Evolutionary conservation across 1,284 basidiomycete genomes (phyloP), one percentile per base, ranked within the genome.

Genomic region (Sparassis latifolia): DNA sequence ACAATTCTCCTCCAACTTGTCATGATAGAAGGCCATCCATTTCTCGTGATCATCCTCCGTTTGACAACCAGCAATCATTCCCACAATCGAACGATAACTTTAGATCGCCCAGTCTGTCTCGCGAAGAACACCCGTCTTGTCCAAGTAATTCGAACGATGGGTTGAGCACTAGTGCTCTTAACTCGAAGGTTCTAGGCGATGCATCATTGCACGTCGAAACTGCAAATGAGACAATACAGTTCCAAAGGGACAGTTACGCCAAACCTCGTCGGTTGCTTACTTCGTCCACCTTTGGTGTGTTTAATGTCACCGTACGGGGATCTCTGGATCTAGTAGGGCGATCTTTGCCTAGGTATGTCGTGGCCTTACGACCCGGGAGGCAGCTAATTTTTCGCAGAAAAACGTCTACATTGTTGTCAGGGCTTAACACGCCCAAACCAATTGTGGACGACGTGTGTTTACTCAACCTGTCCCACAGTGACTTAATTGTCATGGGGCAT

Each of bases 381-480:
- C 20, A 10, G 35, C 40, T 31, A 52, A 31, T 43, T 10, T 20
- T 51, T 27, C 6, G 9, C 41, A 58, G 52, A 37, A 33, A 41
- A 33, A 32, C 27, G 10, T 28, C 45, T 5, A 12, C 53, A 20
- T 10, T 61, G 20, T 32, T 48, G 9, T 9, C 47, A 35, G 46
- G 40, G 1, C 37, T 43, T 4, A 50, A 53, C 1, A 40, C 45
- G 10, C 5, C 33, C 10, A 47, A 51, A 4, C 62, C 67, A 27
- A 47, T 58, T 29, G 61, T 77, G 9, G 72, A 78, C 32, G 77
- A 77, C 53, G 69, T 71, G 3, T 77, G 75, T 51, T 48, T 75
- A 5, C 49, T 77, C 31, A 52, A 50, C 3, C 50, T 60, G 33
- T 59, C 63, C 1, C 55, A 60, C 47, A 56, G 58, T 9, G 52